Evolutionary conservation across 2,329 filamentous ascomycete species (phyloP), one percentile per base, ranked within the genome.

Genomic region (Cytospora schulzeri): DNA sequence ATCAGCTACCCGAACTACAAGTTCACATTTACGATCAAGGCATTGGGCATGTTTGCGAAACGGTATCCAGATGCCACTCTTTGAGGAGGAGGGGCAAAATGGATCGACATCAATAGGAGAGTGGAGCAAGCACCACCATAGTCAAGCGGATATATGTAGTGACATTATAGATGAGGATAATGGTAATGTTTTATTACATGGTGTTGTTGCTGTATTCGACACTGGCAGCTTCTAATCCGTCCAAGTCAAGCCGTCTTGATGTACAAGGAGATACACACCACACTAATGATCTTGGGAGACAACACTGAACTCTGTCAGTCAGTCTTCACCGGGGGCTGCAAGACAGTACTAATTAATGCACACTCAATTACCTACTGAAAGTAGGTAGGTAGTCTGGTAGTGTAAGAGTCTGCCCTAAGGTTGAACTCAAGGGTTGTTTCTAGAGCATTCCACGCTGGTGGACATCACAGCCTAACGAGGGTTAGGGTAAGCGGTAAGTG

Each of bases 1-100:
- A 99, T 99, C 69, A 95, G 92, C 0, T 99, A 99, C 74, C 94
- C 94, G 52, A 99, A 99, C 81, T 99, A 99, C 83, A 99, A 98
- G 81, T 95, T 97, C 76, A 91, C 90, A 65, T 99, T 97, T 77
- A 89, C 94, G 1, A 91, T 98, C 74, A 96, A 96, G 79, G 95
- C 95, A 2, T 76, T 99, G 68, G 95, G 95, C 6, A 90, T 97
- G 86, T 99, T 92, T 81, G 87, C 90, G 5, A 84, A 81, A 70
- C 86, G 83, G 68, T 93, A 89, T 69, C 90, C 90, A 0, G 82
- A 91, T 66, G 85, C 88, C 63, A 82, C 79, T 71, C 75, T 91
- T 3, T 66, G 45, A 57, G 29, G 56, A 22, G 24, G 55, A 29
- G 33, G 24, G 22, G 29, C 28, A 38, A 38, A 19, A 41, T 19